Evolutionary conservation across 495 filamentous ascomycete species (phyloP), one percentile per base, ranked within the genome.

Genomic region (Hypoxylon lienhwacheense): DNA sequence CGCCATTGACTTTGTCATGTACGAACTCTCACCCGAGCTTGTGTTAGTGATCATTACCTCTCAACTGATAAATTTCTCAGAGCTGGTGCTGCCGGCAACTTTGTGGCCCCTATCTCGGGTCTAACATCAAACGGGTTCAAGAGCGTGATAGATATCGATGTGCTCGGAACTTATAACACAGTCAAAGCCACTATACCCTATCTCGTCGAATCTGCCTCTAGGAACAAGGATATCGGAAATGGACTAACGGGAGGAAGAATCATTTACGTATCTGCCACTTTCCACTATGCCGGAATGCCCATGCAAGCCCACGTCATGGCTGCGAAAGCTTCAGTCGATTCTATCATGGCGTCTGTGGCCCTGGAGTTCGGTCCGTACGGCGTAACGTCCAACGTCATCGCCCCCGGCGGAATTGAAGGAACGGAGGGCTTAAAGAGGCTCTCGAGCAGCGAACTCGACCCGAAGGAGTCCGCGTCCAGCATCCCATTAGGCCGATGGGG

Each of bases 21-120:
- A 73, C 48, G 81, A 66, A 20, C 33, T 34, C n/a, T 12, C 8
- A 10, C 8, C 26, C 4, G 26, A 47, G 19, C 7, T 33, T 12
- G 1, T 15, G 11, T 17, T 3, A 21, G 36, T 32, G n/a, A n/a
- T n/a, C n/a, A n/a, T n/a, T n/a, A n/a, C 7, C 11, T 40, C n/a
- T 39, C 57, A 35, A 61, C 59, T 54, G 32, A 66, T 35, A 37
- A 10, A 3, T 24, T 8, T 15, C 43, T 35, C 60, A 95, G 89
- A 67, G 91, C 91, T 28, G 93, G 93, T 40, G 93, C 93, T 21
- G 93, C 93, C 8, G 93, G 93, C 25, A 98, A 98, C 70, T 98
- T 98, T 77, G 80, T 98, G 16, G 86, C 92, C 4, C 86, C 92
- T 1, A 89, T 97, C 59, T 74, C 84, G 16, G 85, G 86, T 50